A percentile compares a stretch with the other conserved stretches of the same genome.
These are phyloP conservation scores for Ogataea paradorogensis DNA, from an alignment of 805 yeast species.

Conservation along the genomic window DNA sequence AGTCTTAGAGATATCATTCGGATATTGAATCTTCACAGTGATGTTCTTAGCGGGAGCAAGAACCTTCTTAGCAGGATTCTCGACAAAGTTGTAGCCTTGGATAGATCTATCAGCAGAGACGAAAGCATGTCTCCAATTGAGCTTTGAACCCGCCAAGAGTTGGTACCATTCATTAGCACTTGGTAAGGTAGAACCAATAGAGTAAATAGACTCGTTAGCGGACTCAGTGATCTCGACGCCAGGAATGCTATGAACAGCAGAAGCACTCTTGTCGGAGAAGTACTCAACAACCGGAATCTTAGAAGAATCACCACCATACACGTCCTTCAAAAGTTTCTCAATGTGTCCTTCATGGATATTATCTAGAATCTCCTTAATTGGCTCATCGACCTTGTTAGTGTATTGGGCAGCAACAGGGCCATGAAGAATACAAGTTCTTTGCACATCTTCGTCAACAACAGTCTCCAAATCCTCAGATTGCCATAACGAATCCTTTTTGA, in stretches of 20 bases:
- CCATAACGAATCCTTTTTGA: slow-evolving; percentile 99
- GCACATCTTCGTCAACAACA: slow-evolving; percentile 93
- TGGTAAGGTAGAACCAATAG: slow-evolving; percentile 37
- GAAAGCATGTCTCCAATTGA: slow-evolving; percentile 91
- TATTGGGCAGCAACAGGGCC: slow-evolving; percentile 98
- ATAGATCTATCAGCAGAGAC: slow-evolving; percentile 75
- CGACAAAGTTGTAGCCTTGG: slow-evolving; percentile 76
- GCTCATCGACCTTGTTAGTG: slow-evolving; percentile 85
- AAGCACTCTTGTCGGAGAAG: slow-evolving; percentile 67
- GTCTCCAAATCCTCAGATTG: slow-evolving; percentile 97
- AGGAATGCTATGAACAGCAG: slow-evolving; percentile 33
- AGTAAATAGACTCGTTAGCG: slow-evolving; percentile 35
- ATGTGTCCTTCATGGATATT: slow-evolving; percentile 89
- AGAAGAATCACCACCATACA: slow-evolving; percentile 66
- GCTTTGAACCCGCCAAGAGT: slow-evolving; percentile 71
- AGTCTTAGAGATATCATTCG: slow-evolving; percentile 52
- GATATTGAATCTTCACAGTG: slow-evolving; percentile 56
- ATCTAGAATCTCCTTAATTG: slow-evolving; percentile 87
- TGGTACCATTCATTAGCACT: slow-evolving; percentile 63
- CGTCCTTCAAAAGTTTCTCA: slow-evolving; percentile 59
- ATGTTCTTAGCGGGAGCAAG: slow-evolving; percentile 68
- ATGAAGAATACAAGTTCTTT: slow-evolving; percentile 97
- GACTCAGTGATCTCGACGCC: slow-evolving; percentile 37
- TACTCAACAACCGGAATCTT: slow-evolving; percentile 86
- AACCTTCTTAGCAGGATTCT: slow-evolving; percentile 77